These are phyloP conservation scores for Globisporangium cederbergense DNA, from an alignment of 352 stramenopile species.

Conservation along the genomic window DNA sequence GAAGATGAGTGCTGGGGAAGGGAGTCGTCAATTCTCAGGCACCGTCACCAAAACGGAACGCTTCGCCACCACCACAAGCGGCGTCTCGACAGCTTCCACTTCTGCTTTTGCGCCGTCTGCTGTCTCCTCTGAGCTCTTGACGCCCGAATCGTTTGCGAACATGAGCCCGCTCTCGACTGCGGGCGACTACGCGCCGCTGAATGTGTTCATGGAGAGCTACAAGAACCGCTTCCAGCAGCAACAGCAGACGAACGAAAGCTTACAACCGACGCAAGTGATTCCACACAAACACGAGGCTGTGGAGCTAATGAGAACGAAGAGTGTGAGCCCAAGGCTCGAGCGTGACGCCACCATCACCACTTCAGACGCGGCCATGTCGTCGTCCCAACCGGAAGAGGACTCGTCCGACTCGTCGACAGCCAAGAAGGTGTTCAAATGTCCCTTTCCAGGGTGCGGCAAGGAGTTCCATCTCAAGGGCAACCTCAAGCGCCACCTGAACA, in stretches of 20 bases:
- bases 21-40: background rate
- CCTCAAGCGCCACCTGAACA: conserved; percentile 55
- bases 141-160: background rate
- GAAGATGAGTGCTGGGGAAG: background rate
- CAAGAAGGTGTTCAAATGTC: conserved; percentile 35
- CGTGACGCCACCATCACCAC: background rate
- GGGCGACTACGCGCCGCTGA: background rate
- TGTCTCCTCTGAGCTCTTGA: background rate
- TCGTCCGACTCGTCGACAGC: conserved; percentile 6
- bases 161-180: background rate
- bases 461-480: conserved; percentile 70
- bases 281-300: background rate
- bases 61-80: background rate
- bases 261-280: background rate
- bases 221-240: background rate
- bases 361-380: background rate
- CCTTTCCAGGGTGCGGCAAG: conserved; percentile 46
- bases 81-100: background rate
- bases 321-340: background rate
- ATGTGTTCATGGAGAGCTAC: conserved; percentile 5
- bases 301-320: background rate
- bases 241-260: background rate
- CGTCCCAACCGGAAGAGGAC: conserved; percentile 5
- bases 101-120: background rate
- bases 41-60: background rate